Conservation (phyloP, 2,329 filamentous ascomycete species). For the Colletotrichum tabaci region DNA sequence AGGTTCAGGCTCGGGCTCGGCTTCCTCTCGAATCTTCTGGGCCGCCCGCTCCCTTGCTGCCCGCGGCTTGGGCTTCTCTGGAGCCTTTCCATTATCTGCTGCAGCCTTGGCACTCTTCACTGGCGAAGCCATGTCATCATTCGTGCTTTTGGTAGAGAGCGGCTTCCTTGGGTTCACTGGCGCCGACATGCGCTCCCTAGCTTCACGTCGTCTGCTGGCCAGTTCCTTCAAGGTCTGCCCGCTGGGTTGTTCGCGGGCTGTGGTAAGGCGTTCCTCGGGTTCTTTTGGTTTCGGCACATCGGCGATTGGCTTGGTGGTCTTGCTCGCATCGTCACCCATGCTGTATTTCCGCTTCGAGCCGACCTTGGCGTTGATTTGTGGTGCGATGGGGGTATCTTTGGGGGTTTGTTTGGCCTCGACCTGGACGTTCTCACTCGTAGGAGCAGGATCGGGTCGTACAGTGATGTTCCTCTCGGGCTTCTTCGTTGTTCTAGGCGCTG, state of each 20-base stretch:
- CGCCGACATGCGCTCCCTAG: slow-evolving; percentile 50
- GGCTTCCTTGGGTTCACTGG: slow-evolving; percentile 60
- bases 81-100: slow-evolving; percentile 40
- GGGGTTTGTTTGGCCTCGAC: slow-evolving; percentile 19
- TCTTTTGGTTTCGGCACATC: slow-evolving; percentile 49
- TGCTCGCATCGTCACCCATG: slow-evolving; percentile 65
- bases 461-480: slow-evolving; percentile 26
- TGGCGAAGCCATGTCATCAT: slow-evolving; percentile 72
- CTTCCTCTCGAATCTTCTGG: slow-evolving; percentile 50
- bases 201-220: slow-evolving; percentile 59
- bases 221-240: slow-evolving; percentile 64
- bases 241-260: slow-evolving; percentile 49
- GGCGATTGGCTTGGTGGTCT: slow-evolving; percentile 44
- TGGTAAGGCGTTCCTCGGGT: slow-evolving; percentile 44
- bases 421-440: slow-evolving; percentile 3
- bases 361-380: slow-evolving; percentile 54
- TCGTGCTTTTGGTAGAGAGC: slow-evolving; percentile 71
- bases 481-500: slow-evolving; percentile 2
- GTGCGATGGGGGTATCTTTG: slow-evolving; percentile 15
- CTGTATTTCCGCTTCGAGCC: slow-evolving; percentile 73
- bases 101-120: slow-evolving; percentile 62
- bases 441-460: slow-evolving; percentile 30
- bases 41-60: slow-evolving; percentile 44
- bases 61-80: slow-evolving; percentile 51
- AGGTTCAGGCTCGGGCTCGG: slow-evolving; percentile 14